phyloP scores from a whole-genome alignment of 768 basidiomycete genomes.

The Scleroderma citrinum region DNA sequence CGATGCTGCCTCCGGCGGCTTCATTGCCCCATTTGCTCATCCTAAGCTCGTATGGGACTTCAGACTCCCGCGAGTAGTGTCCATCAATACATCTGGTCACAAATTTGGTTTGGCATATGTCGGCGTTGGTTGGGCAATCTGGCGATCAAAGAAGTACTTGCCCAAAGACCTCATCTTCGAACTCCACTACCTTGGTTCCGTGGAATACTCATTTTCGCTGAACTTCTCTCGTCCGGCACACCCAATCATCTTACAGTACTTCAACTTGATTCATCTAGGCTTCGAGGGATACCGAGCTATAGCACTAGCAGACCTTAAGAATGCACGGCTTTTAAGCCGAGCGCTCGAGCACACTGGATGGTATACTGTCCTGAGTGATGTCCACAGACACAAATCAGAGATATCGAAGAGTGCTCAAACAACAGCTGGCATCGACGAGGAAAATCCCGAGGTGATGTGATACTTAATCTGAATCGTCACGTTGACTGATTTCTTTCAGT shows the following conservation, averaged over 20 bases:
- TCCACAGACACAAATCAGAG: constrained; percentile 38
- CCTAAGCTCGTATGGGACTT: constrained; percentile 58
- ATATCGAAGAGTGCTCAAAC: constrained; percentile 24
- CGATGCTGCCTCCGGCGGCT: constrained; percentile 57
- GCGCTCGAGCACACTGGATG: constrained; percentile 54
- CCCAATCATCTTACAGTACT: constrained; percentile 58
- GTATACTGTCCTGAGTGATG: constrained; percentile 48
- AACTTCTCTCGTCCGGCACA: constrained; percentile 59
- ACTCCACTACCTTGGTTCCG: constrained; percentile 43
- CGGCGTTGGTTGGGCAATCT: constrained; percentile 62
- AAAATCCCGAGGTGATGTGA: constrained; percentile 47
- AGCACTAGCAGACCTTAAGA: constrained; percentile 45
- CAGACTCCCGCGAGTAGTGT: constrained; percentile 51
- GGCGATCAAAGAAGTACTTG: constrained; percentile 49
- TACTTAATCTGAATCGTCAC: constrained; percentile 14
- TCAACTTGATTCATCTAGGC: constrained; percentile 58
- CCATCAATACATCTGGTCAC: constrained; percentile 57
- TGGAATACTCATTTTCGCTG: constrained; percentile 72
- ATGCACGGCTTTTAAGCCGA: constrained; percentile 59
- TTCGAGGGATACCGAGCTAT: constrained; percentile 47
- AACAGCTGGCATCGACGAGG: constrained; percentile 38
- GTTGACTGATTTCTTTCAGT: constrained; percentile 14
- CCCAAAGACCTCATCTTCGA: constrained; percentile 70
- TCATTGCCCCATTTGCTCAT: constrained; percentile 56
- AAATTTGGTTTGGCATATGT: constrained; percentile 55